Evolutionary conservation across 73 alveolate genomes (phyloP).

Genomic region (Breviolum minutum): DNA sequence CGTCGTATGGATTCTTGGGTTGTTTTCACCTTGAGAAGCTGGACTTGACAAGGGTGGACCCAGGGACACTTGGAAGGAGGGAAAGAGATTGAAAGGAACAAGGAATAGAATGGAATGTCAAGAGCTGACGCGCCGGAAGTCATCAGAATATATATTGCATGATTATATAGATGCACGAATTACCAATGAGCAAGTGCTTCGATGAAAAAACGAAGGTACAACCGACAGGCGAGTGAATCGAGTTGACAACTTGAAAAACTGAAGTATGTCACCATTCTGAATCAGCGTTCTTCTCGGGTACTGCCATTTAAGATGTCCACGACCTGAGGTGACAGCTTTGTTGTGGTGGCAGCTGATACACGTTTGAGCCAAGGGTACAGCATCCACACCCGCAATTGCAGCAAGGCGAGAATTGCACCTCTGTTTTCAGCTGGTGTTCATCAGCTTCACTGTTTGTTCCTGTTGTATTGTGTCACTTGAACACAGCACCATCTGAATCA

Average conservation of each 20-base stretch:
- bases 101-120: too few species aligned
- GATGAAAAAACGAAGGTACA: not conserved
- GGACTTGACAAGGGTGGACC: too few species aligned
- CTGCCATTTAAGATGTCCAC: not conserved
- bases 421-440: constrained; percentile 95
- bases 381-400: constrained; percentile 98
- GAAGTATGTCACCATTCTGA: too few species aligned
- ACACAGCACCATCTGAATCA: not conserved
- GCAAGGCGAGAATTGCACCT: constrained; percentile 96
- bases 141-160: too few species aligned
- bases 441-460: constrained; percentile 95
- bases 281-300: too few species aligned
- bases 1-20: not conserved
- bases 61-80: not conserved
- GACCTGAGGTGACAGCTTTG: constrained; percentile 97
- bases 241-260: not conserved
- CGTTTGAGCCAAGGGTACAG: constrained; percentile 98
- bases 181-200: too few species aligned
- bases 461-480: not conserved
- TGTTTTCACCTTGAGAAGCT: not conserved
- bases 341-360: constrained; percentile 98
- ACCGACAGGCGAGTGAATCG: not conserved
- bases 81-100: too few species aligned
- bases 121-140: too few species aligned
- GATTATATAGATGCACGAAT: too few species aligned